These are phyloP conservation scores for Geotrichum macrosporum DNA, from an alignment of 1,139 yeast genomes.

Conservation along the genomic window DNA sequence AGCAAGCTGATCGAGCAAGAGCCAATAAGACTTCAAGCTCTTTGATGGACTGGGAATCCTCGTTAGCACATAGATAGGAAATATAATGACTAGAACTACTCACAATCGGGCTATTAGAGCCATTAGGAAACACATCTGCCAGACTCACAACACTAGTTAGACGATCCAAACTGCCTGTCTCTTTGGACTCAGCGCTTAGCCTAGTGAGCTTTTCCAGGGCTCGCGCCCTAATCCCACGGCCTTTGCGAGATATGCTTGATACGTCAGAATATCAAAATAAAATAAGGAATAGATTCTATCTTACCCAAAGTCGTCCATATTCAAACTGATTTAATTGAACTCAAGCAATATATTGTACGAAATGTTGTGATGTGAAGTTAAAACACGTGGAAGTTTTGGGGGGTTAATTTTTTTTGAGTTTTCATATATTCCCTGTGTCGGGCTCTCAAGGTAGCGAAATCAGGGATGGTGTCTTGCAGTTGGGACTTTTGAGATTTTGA, in stretches of 20 bases:
- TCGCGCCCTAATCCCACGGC: slow-evolving; percentile 47
- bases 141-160: slow-evolving; percentile 25
- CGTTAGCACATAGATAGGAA: slow-evolving; percentile 5
- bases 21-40: slow-evolving; percentile 74
- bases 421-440: too few species aligned
- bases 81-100: slow-evolving; percentile 20
- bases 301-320: slow-evolving; percentile 36
- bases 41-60: slow-evolving; percentile 35
- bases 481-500: too few species aligned
- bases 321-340: slow-evolving; percentile 1
- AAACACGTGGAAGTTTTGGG: slow-evolving; percentile 1
- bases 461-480: too few species aligned
- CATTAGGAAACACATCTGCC: slow-evolving; percentile 25
- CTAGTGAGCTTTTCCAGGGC: slow-evolving; percentile 53
- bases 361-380: slow-evolving; percentile 5
- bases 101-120: slow-evolving; percentile 27
- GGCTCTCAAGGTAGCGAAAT: too few species aligned
- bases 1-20: slow-evolving; percentile 51
- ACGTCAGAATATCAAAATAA: too few species aligned
- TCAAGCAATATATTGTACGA: not conserved
- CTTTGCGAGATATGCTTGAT: slow-evolving; percentile 32
- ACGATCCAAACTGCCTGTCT: slow-evolving; percentile 25
- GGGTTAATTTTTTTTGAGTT: not conserved
- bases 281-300: too few species aligned
- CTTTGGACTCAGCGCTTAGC: slow-evolving; percentile 35